Evolutionary conservation across 257 asterid species (phyloP).

Genomic region (Solanum stenotomum): DNA sequence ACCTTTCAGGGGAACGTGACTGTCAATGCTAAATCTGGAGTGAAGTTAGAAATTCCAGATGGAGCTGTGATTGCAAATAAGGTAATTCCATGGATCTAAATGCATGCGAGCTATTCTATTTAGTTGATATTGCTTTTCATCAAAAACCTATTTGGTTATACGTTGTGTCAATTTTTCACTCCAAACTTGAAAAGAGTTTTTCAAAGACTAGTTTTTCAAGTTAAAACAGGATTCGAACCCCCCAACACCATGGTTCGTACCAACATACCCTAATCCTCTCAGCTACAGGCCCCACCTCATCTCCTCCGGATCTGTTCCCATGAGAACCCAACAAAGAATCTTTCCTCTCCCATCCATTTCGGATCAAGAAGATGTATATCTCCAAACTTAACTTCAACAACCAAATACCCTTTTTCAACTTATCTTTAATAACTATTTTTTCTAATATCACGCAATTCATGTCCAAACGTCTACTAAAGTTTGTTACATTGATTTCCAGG

Average conservation of each 20-base stretch:
- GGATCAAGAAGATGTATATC: background rate
- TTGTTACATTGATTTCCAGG: conserved; percentile 31
- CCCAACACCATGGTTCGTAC: background rate
- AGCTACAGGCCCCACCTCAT: background rate
- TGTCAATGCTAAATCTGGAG: conserved; percentile 65
- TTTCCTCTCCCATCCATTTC: background rate
- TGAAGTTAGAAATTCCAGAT: conserved; percentile 76
- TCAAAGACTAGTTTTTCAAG: background rate
- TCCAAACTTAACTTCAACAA: background rate
- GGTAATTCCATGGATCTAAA: conserved; percentile 29
- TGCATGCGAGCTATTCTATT: background rate
- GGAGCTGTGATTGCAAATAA: conserved; percentile 64
- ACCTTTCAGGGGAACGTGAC: conserved; percentile 66
- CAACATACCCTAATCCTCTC: background rate
- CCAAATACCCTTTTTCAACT: background rate
- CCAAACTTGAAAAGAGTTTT: background rate
- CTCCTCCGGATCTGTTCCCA: background rate
- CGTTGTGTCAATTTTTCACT: background rate
- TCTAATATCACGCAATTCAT: background rate
- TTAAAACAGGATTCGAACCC: background rate
- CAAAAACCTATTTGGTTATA: background rate
- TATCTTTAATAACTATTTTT: background rate
- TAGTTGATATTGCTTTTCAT: background rate
- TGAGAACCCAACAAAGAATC: background rate
- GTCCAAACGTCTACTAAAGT: background rate